Conservation (phyloP, 805 yeast species). For the Clavispora santaluciae region DNA sequence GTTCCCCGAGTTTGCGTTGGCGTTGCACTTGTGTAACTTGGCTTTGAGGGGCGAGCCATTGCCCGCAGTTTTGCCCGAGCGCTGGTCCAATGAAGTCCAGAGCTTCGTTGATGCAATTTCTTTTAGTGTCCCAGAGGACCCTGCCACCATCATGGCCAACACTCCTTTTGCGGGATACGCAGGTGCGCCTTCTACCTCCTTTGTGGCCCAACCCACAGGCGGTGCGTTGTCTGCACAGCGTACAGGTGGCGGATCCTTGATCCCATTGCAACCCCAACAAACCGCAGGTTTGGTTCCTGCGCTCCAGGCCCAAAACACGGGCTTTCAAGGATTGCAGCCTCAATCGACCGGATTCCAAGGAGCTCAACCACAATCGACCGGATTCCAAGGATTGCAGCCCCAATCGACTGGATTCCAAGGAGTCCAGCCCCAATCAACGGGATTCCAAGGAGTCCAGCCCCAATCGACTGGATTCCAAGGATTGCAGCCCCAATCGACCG, state of each 20-base stretch:
- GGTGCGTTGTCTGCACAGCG: slow-evolving; percentile 30
- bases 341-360: slow-evolving; percentile 16
- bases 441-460: slow-evolving; percentile 3
- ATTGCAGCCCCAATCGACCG: slow-evolving; percentile 9
- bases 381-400: neutral
- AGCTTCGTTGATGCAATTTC: slow-evolving; percentile 87
- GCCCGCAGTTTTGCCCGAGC: slow-evolving; percentile 68
- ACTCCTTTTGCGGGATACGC: slow-evolving; percentile 39
- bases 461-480: slow-evolving; percentile 11
- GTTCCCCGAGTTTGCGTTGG: slow-evolving; percentile 92
- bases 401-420: slow-evolving; percentile 1
- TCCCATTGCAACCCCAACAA: slow-evolving; percentile 57
- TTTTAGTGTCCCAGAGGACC: slow-evolving; percentile 65
- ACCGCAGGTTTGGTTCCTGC: slow-evolving; percentile 61
- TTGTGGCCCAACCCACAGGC: slow-evolving; percentile 40
- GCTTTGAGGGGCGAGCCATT: slow-evolving; percentile 73
- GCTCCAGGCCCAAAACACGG: slow-evolving; percentile 20
- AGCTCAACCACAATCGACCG: slow-evolving; percentile 5
- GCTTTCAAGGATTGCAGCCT: slow-evolving; percentile 6
- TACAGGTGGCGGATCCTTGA: slow-evolving; percentile 43
- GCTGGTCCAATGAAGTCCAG: slow-evolving; percentile 75
- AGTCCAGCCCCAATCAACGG: neutral
- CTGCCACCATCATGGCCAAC: slow-evolving; percentile 34
- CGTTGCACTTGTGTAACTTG: slow-evolving; percentile 79
- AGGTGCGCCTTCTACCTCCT: slow-evolving; percentile 22